phyloP scores from a whole-genome alignment of 352 stramenopile species.

The Hyaloperonospora brassicae region DNA sequence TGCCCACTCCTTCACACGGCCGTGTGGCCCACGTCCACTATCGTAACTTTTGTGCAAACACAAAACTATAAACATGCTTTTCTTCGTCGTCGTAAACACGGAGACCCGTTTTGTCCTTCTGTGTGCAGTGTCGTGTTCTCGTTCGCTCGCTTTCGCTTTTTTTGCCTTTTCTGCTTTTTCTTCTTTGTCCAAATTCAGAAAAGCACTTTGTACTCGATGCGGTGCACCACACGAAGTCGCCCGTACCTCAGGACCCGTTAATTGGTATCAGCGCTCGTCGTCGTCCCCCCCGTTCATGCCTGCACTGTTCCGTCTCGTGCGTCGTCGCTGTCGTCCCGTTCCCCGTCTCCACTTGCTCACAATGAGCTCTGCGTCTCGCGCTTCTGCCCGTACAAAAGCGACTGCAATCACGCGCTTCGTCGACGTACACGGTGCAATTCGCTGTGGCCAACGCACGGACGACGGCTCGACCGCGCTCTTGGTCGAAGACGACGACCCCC shows the following conservation, averaged over 20 bases:
- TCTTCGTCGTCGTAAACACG: too few relatives aligned
- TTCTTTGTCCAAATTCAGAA: too few relatives aligned
- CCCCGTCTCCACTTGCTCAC: constrained; percentile 1
- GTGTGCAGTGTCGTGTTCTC: too few relatives aligned
- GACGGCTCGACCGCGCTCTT: constrained; percentile 35
- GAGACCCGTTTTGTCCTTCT: too few relatives aligned
- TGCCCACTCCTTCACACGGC: too few relatives aligned
- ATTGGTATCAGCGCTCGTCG: too few relatives aligned
- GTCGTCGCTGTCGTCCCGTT: constrained; percentile 9
- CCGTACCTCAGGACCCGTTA: not conserved
- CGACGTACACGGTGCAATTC: constrained; percentile 42
- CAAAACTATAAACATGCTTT: too few relatives aligned
- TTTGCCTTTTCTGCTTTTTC: too few relatives aligned
- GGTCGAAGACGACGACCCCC: constrained; percentile 58
- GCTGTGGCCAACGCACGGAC: constrained; percentile 48
- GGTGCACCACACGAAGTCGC: not conserved
- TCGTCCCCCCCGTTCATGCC: constrained; percentile 12
- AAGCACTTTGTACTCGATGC: not conserved
- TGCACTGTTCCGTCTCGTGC: constrained; percentile 14
- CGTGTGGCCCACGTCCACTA: too few relatives aligned
- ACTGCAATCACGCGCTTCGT: constrained; percentile 63
- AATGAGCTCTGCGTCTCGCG: constrained; percentile 14
- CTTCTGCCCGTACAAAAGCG: constrained; percentile 20
- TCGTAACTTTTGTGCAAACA: too few relatives aligned
- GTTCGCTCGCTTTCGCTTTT: too few relatives aligned